Conservation (phyloP, 179 eudicot genomes). For the Corrigiola litoralis region DNA sequence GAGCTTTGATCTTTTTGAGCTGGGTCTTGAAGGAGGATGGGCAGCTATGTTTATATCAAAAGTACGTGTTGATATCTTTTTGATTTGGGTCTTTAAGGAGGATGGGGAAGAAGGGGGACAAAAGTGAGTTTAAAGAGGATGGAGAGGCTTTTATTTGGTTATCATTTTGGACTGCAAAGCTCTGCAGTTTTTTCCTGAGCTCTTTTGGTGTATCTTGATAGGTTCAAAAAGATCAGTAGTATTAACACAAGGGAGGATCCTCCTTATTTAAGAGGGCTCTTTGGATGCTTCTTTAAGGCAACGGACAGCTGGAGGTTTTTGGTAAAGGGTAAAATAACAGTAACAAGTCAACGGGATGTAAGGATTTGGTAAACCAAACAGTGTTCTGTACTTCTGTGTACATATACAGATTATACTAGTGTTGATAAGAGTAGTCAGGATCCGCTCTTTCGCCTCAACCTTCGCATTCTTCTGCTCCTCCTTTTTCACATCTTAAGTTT, state of each 20-base stretch:
- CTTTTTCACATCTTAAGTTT: slow-evolving; percentile 6
- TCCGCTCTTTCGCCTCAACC: slow-evolving; percentile 22
- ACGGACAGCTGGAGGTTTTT: slow-evolving; percentile 25
- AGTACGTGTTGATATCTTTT: no score
- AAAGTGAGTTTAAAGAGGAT: no score
- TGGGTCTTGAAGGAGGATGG: no score
- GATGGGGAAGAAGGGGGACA: no score
- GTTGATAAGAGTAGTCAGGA: slow-evolving; percentile 11
- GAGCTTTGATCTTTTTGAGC: no score
- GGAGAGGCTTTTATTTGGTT: no score
- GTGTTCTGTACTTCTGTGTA: no score
- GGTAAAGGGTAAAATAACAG: slow-evolving; percentile 9
- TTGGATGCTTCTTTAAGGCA: neutral
- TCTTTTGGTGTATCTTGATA: neutral
- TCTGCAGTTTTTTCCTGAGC: neutral
- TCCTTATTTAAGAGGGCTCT: neutral
- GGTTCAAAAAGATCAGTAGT: slow-evolving; percentile 1
- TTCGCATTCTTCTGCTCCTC: neutral
- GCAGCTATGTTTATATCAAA: no score
- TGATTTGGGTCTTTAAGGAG: no score
- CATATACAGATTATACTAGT: no score
- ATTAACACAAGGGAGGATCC: neutral
- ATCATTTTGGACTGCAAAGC: no score
- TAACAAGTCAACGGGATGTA: slow-evolving; percentile 24
- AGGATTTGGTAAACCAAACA: slow-evolving; percentile 5